Percentiles rank a stretch among this genome's conserved stretches.
phyloP scores from a whole-genome alignment of 345 rosid species.

The Eucalyptus marginata region DNA sequence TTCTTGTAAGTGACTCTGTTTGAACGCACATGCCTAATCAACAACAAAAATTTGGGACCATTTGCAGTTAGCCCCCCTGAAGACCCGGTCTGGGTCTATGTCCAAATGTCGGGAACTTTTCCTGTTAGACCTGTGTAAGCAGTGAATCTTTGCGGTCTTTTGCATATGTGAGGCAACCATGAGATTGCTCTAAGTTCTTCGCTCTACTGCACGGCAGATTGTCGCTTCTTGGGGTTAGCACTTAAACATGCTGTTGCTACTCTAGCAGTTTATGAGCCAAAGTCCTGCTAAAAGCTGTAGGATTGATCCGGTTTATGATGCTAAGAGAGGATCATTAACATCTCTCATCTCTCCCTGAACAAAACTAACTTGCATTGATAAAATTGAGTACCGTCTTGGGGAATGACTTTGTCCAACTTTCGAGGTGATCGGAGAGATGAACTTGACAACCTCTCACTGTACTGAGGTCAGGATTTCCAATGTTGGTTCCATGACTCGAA shows the following conservation, averaged over 20 bases:
- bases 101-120: not conserved
- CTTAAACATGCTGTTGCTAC: not conserved
- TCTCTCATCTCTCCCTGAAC: not conserved
- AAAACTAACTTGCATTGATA: not conserved
- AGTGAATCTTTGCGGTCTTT: not conserved
- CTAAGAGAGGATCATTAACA: not conserved
- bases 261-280: not conserved
- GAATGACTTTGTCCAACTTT: not conserved
- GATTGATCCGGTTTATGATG: not conserved
- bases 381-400: not conserved
- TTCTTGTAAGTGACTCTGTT: not conserved
- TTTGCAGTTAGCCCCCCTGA: not conserved
- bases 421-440: not conserved
- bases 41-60: not conserved
- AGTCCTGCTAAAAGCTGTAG: not conserved
- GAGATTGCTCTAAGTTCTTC: not conserved
- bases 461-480: not conserved
- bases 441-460: not conserved
- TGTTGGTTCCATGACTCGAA: not conserved
- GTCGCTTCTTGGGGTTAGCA: not conserved
- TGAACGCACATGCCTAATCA: not conserved
- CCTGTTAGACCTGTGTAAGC: not conserved
- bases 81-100: not conserved
- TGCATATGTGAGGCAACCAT: not conserved
- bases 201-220: not conserved